Percentiles rank a stretch among this genome's conserved stretches.
Conservation (phyloP, 805 yeast species). For the Saccharomycodes ludwigii region DNA sequence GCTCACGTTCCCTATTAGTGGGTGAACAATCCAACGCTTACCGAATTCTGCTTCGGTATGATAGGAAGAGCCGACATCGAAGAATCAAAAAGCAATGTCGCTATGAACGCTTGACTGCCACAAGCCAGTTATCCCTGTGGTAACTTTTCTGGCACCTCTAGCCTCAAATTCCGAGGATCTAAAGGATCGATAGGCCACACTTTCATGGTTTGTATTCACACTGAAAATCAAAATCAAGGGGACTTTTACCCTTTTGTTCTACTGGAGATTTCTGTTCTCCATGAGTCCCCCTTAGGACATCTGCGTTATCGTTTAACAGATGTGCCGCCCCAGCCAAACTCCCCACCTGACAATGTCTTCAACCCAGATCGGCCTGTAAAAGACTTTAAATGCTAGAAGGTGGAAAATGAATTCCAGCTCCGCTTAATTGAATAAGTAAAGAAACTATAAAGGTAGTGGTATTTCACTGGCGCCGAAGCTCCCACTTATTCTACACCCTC, state of each 20-base stretch:
- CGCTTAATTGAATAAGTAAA: constrained; percentile 27
- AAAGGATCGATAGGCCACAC: constrained; percentile 39
- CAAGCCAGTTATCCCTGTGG: constrained; percentile 34
- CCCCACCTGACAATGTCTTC: constrained; percentile 33
- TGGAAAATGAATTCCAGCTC: constrained; percentile 26
- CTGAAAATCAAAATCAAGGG: constrained; percentile 35
- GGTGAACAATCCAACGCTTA: constrained; percentile 36
- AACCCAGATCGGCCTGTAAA: constrained; percentile 21
- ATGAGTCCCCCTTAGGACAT: constrained; percentile 33
- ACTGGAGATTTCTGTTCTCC: constrained; percentile 37
- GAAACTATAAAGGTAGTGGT: constrained; percentile 31
- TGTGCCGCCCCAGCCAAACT: constrained; percentile 37
- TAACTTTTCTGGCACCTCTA: constrained; percentile 34
- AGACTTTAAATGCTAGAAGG: constrained; percentile 25
- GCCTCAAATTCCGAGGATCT: constrained; percentile 33
- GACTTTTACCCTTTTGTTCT: constrained; percentile 35
- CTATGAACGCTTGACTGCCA: constrained; percentile 38
- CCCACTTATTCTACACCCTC: constrained; percentile 30
- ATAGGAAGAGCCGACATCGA: constrained; percentile 40
- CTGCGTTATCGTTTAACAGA: constrained; percentile 36
- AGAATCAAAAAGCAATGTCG: constrained; percentile 36
- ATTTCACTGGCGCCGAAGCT: constrained; percentile 34
- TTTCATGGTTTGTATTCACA: constrained; percentile 35
- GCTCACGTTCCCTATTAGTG: constrained; percentile 35
- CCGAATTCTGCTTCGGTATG: constrained; percentile 38